Conservation (phyloP, 345 rosid species). For the Sonneratia caseolaris region DNA sequence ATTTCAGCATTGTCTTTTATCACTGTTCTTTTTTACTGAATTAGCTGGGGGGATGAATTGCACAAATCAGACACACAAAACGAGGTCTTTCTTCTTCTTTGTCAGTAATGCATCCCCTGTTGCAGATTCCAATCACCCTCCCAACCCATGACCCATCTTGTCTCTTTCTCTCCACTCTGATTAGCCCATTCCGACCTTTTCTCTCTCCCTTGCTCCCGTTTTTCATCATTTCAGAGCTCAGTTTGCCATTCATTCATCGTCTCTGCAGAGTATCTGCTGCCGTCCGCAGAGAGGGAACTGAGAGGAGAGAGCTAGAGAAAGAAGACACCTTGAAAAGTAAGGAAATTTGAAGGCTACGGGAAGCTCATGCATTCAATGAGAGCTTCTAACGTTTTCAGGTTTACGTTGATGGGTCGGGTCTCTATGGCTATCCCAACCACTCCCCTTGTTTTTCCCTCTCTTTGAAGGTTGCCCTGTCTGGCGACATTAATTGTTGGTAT, state of each 20-base stretch:
- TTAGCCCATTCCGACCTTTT: not conserved
- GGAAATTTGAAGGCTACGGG: not conserved
- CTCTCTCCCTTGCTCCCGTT: not conserved
- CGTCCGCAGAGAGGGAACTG: not conserved
- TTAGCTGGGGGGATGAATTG: not conserved
- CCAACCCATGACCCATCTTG: not conserved
- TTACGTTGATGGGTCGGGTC: not conserved
- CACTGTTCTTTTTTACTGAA: not conserved
- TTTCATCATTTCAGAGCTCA: conserved; percentile 3
- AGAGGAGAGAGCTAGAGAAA: not conserved
- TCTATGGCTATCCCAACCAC: not conserved
- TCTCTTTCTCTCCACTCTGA: not conserved
- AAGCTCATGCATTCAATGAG: not conserved
- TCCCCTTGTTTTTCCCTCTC: not conserved
- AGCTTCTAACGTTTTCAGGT: conserved; percentile 4
- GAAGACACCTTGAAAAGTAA: not conserved
- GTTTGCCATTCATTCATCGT: not conserved
- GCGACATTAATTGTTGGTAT: not conserved
- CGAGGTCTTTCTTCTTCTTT: conserved; percentile 19
- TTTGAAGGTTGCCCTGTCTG: not conserved
- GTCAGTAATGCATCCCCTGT: not conserved
- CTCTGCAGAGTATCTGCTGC: conserved; percentile 6
- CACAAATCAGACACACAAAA: conserved; percentile 17
- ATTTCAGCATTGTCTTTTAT: not conserved
- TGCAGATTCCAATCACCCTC: conserved; percentile 10